Evolutionary conservation across 371 early-diverging fungal species (phyloP).

Genomic region (Mucor indicus): DNA sequence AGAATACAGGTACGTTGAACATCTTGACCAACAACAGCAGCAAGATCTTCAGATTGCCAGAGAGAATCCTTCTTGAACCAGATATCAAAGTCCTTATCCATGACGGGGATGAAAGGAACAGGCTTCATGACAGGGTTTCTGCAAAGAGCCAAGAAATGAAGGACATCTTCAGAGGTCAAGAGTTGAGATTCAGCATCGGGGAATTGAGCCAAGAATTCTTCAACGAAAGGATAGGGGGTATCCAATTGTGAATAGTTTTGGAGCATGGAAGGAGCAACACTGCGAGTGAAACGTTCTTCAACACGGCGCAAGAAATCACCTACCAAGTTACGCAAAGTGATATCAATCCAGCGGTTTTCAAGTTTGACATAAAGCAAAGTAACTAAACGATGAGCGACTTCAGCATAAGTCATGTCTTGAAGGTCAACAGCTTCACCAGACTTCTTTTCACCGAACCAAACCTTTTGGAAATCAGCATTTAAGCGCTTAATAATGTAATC

Average conservation of each 20-base stretch:
- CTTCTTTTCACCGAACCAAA: slow-evolving; percentile 93
- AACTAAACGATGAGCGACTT: slow-evolving; percentile 82
- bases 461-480: slow-evolving; percentile 90
- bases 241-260: slow-evolving; percentile 74
- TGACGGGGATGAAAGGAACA: slow-evolving; percentile 87
- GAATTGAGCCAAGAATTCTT: slow-evolving; percentile 78
- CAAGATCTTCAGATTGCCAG: slow-evolving; percentile 94
- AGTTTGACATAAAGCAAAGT: slow-evolving; percentile 81
- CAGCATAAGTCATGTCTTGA: slow-evolving; percentile 92
- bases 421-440: slow-evolving; percentile 75
- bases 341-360: slow-evolving; percentile 87
- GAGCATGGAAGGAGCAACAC: slow-evolving; percentile 56
- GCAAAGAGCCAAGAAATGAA: slow-evolving; percentile 85
- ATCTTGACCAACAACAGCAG: slow-evolving; percentile 90
- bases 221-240: slow-evolving; percentile 64
- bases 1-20: slow-evolving; percentile 91
- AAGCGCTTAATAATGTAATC: slow-evolving; percentile 89
- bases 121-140: slow-evolving; percentile 86
- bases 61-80: slow-evolving; percentile 97
- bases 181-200: slow-evolving; percentile 74
- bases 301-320: slow-evolving; percentile 88
- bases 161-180: slow-evolving; percentile 89
- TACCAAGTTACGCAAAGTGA: slow-evolving; percentile 75
- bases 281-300: slow-evolving; percentile 86
- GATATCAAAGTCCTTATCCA: slow-evolving; percentile 90